phyloP scores from a whole-genome alignment of 1,284 basidiomycete genomes.

The Sanghuangporus sanghuang region DNA sequence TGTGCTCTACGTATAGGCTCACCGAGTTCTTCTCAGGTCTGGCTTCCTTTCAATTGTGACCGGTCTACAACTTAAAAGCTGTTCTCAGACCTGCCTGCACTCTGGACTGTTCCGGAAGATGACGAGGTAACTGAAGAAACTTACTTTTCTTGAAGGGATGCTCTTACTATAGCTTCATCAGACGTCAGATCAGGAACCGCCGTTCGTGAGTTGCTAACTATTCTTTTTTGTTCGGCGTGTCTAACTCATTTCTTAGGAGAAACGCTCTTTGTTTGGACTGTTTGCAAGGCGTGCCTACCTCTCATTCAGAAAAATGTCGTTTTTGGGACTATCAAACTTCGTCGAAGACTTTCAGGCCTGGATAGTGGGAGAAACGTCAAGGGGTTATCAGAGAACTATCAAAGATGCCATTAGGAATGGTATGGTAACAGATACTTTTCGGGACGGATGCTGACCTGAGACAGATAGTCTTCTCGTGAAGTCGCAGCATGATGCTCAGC shows the following conservation, averaged over 20 bases:
- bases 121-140: slow-evolving; percentile 7
- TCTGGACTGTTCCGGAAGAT: slow-evolving; percentile 11
- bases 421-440: slow-evolving; percentile 21
- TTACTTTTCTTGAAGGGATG: background rate
- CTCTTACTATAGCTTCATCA: background rate
- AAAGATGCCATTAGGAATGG: slow-evolving; percentile 56
- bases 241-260: slow-evolving; percentile 19
- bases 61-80: background rate
- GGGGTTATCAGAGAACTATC: slow-evolving; percentile 43
- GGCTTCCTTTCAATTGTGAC: slow-evolving; percentile 20
- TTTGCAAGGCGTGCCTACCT: slow-evolving; percentile 71
- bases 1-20: background rate
- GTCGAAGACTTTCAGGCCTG: slow-evolving; percentile 61
- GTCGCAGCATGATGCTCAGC: slow-evolving; percentile 58
- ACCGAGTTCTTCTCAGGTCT: slow-evolving; percentile 34
- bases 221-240: background rate
- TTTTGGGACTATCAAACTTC: slow-evolving; percentile 57
- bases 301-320: slow-evolving; percentile 70
- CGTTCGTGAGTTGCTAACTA: background rate
- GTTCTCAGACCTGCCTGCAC: slow-evolving; percentile 9
- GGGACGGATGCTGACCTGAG: background rate
- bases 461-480: slow-evolving; percentile 57
- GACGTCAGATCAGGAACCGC: slow-evolving; percentile 2
- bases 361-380: slow-evolving; percentile 42
- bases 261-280: slow-evolving; percentile 73